These are phyloP conservation scores for Exophiala lecanii-corni DNA, from an alignment of 2,329 filamentous ascomycete genomes.

Conservation along the genomic window DNA sequence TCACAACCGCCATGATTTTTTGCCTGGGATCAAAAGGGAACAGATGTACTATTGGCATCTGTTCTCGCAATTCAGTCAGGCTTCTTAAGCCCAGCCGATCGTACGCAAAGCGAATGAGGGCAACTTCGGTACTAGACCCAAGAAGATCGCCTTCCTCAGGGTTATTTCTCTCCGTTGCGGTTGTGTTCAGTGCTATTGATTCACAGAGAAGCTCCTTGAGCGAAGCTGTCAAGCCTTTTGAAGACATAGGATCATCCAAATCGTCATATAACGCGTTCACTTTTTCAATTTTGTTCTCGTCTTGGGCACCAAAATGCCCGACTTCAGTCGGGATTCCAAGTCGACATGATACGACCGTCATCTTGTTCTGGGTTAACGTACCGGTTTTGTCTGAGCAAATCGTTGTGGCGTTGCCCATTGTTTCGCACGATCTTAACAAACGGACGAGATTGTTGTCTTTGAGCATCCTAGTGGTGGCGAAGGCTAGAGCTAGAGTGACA, in stretches of 20 bases:
- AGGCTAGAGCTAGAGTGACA: constrained; percentile 58
- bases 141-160: constrained; percentile 60
- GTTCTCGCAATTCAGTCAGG: constrained; percentile 57
- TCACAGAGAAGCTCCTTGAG: constrained; percentile 29
- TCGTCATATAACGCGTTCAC: not conserved
- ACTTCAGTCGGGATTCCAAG: not conserved
- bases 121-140: constrained; percentile 74
- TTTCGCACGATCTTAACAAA: constrained; percentile 56
- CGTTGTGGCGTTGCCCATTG: constrained; percentile 61
- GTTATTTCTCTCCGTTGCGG: constrained; percentile 62
- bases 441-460: constrained; percentile 61
- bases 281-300: not conserved
- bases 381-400: constrained; percentile 65
- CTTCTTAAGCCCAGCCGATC: constrained; percentile 62
- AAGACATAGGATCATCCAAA: not conserved
- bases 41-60: constrained; percentile 52
- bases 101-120: constrained; percentile 64
- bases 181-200: constrained; percentile 64
- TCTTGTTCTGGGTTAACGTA: constrained; percentile 60
- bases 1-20: constrained; percentile 66
- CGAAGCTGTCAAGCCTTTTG: not conserved
- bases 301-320: not conserved
- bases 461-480: constrained; percentile 60
- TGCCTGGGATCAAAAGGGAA: constrained; percentile 59
- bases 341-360: constrained; percentile 48